Percentiles rank a stretch among this genome's conserved stretches.
Evolutionary conservation across 1,139 yeast species (phyloP).

Genomic region (Meyerozyma athensensis): DNA sequence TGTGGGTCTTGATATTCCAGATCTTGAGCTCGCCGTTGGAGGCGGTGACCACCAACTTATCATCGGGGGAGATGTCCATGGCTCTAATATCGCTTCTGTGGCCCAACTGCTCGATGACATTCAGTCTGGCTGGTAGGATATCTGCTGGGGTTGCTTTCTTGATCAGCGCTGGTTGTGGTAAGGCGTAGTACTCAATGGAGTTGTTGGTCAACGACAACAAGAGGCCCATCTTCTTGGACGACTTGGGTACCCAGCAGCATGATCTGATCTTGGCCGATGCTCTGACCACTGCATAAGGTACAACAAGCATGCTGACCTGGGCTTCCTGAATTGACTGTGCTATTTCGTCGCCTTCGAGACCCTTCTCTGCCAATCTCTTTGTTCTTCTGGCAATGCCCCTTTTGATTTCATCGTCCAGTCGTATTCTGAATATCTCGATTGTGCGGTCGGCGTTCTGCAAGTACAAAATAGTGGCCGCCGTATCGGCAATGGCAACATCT

Average conservation of each 20-base stretch:
- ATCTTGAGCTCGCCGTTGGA: slow-evolving; percentile 85
- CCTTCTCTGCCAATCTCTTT: slow-evolving; percentile 73
- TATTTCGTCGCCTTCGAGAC: slow-evolving; percentile 57
- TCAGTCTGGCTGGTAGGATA: slow-evolving; percentile 30
- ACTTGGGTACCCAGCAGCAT: slow-evolving; percentile 46
- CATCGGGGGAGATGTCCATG: slow-evolving; percentile 76
- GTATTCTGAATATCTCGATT: slow-evolving; percentile 74
- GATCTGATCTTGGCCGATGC: slow-evolving; percentile 53
- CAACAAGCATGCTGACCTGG: slow-evolving; percentile 53
- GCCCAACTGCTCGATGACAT: slow-evolving; percentile 70
- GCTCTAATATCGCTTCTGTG: slow-evolving; percentile 89
- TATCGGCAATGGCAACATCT: slow-evolving; percentile 14
- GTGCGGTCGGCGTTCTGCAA: slow-evolving; percentile 78
- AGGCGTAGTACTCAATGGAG: slow-evolving; percentile 62
- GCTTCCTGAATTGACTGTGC: slow-evolving; percentile 48
- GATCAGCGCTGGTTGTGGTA: slow-evolving; percentile 46
- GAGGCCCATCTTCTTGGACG: slow-evolving; percentile 47
- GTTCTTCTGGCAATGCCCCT: slow-evolving; percentile 77
- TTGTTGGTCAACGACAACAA: slow-evolving; percentile 67
- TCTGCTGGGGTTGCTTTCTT: slow-evolving; percentile 42
- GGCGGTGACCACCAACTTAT: slow-evolving; percentile 78
- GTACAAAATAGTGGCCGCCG: slow-evolving; percentile 46
- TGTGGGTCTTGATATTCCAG: slow-evolving; percentile 74
- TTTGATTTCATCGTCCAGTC: slow-evolving; percentile 72
- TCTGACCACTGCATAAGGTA: slow-evolving; percentile 61